Conservation (phyloP, 345 rosid genomes). For the Salix purpurea region DNA sequence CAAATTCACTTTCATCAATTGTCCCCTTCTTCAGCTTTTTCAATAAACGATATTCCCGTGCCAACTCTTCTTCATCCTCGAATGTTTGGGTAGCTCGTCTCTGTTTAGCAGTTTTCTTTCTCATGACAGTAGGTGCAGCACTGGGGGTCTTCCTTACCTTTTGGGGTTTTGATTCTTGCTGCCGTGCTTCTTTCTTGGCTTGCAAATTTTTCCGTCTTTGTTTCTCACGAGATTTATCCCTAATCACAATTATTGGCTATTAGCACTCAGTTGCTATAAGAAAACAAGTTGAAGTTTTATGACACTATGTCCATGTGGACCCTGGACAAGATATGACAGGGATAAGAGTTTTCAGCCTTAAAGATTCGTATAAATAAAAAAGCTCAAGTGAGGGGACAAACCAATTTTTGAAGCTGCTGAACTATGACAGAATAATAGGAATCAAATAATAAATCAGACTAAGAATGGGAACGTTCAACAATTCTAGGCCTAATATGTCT, state of each 20-base stretch:
- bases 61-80: conserved; percentile 74
- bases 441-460: not conserved
- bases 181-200: conserved; percentile 49
- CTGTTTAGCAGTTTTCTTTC: conserved; percentile 77
- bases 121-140: conserved; percentile 24
- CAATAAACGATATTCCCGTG: conserved; percentile 56
- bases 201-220: conserved; percentile 67
- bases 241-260: conserved; percentile 19
- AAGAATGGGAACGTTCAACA: not conserved
- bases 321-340: not conserved
- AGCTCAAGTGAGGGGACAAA: not conserved
- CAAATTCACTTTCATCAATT: conserved; percentile 66
- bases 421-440: too few relatives aligned
- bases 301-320: not conserved
- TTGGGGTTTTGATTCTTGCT: conserved; percentile 39
- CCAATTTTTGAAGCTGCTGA: not conserved
- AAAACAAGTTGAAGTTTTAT: not conserved
- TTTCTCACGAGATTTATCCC: conserved; percentile 86
- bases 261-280: not conserved
- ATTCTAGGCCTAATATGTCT: not conserved
- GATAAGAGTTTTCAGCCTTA: not conserved
- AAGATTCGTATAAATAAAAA: not conserved
- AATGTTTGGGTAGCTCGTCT: conserved; percentile 69
- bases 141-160: conserved; percentile 38
- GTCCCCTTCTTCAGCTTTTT: conserved; percentile 63